Conservation (phyloP, 768 basidiomycete species). For the Kondoa subrosea region DNA sequence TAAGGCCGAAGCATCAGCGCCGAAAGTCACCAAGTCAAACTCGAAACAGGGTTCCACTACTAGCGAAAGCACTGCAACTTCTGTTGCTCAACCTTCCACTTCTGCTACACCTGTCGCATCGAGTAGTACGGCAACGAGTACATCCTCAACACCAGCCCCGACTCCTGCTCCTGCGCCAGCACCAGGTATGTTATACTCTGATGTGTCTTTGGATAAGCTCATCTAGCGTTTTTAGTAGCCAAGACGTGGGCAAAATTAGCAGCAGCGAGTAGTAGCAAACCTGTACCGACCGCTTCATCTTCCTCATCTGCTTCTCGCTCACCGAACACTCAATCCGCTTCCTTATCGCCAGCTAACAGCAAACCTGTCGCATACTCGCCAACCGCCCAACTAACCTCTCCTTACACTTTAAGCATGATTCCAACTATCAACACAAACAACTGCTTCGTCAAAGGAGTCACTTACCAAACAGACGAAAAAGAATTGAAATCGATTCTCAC, state of each 20-base stretch:
- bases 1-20: background rate
- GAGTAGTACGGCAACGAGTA: background rate
- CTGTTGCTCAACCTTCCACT: background rate
- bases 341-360: background rate
- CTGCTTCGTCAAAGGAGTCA: conserved; percentile 86
- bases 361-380: background rate
- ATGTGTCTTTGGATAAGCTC: background rate
- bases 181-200: background rate
- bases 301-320: background rate
- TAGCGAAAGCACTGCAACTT: background rate
- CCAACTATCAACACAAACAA: conserved; percentile 48
- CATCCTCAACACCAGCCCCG: too few relatives aligned
- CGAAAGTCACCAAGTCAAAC: background rate
- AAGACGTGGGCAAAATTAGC: background rate
- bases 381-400: background rate
- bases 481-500: conserved; percentile 42
- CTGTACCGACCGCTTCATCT: background rate
- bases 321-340: background rate
- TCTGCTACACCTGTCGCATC: background rate
- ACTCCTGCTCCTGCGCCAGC: background rate
- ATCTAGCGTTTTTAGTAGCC: background rate
- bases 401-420: background rate
- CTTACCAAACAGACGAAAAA: conserved; percentile 45
- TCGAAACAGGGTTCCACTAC: background rate
- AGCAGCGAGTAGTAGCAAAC: background rate